These are phyloP conservation scores for Capsicum pubescens DNA, from an alignment of 257 asterid species.

Conservation along the genomic window DNA sequence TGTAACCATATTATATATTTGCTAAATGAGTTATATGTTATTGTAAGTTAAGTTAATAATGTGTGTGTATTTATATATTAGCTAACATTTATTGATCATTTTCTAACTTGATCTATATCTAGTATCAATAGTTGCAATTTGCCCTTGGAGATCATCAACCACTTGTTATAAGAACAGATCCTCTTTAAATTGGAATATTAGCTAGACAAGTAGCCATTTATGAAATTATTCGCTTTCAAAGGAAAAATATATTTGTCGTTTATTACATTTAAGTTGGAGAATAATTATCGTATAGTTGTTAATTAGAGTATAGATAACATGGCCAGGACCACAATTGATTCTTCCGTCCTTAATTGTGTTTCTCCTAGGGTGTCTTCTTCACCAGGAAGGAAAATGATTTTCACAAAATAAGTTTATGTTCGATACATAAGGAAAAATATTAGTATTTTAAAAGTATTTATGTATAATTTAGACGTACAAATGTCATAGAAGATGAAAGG, in stretches of 20 bases:
- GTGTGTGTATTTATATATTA: too few relatives aligned
- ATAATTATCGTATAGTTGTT: conserved; percentile 23
- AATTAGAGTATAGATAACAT: conserved; percentile 25
- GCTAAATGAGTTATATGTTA: too few relatives aligned
- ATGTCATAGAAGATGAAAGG: too few relatives aligned
- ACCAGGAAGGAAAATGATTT: too few relatives aligned
- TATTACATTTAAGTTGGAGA: not conserved
- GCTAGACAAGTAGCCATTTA: not conserved
- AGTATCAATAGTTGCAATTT: not conserved
- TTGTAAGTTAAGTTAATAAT: too few relatives aligned
- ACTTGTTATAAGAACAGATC: not conserved
- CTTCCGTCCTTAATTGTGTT: not conserved
- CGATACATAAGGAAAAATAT: too few relatives aligned
- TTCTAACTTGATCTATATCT: not conserved
- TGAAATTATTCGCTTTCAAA: conserved; percentile 21
- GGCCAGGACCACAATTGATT: conserved; percentile 35
- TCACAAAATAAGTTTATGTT: too few relatives aligned
- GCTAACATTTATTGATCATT: too few relatives aligned
- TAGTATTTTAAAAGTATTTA: too few relatives aligned
- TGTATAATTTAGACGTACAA: too few relatives aligned
- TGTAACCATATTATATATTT: too few relatives aligned
- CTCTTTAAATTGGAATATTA: not conserved
- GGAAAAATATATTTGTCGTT: not conserved
- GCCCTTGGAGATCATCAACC: not conserved
- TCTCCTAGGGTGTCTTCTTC: too few relatives aligned